These are phyloP conservation scores for Asterochloris erici DNA, from an alignment of 139 green algal species.

Conservation along the genomic window DNA sequence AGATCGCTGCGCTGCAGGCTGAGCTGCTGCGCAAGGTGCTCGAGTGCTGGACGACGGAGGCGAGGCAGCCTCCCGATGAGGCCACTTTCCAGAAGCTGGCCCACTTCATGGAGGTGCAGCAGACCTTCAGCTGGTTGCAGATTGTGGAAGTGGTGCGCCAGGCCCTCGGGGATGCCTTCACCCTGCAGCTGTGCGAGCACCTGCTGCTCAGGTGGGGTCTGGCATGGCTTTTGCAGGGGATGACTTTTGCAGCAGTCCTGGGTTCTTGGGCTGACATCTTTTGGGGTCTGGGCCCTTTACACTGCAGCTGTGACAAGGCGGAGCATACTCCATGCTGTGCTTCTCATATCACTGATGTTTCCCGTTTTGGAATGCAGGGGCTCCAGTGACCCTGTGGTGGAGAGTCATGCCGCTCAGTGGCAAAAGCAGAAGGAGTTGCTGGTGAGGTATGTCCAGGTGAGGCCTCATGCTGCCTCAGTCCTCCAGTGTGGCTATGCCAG, in stretches of 20 bases:
- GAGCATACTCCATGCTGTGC: not conserved
- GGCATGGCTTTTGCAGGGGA: not conserved
- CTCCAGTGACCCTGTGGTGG: too few relatives aligned
- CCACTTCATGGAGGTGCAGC: slow-evolving; percentile 32
- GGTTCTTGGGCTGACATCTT: too few relatives aligned
- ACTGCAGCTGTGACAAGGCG: not conserved
- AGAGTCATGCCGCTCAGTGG: not conserved
- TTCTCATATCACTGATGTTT: too few relatives aligned
- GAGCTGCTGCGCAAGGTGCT: slow-evolving; percentile 48
- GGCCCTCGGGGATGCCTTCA: slow-evolving; percentile 23
- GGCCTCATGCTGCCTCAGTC: not conserved
- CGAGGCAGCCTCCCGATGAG: slow-evolving; percentile 1
- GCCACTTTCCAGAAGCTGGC: slow-evolving; percentile 37
- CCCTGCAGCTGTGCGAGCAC: slow-evolving; percentile 34
- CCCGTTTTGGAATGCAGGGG: not conserved
- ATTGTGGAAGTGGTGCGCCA: slow-evolving; percentile 39
- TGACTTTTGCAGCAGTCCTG: too few relatives aligned
- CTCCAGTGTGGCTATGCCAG: too few relatives aligned
- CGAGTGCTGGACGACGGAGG: slow-evolving; percentile 28
- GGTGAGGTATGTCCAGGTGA: slow-evolving; percentile 29
- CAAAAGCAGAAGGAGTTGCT: slow-evolving; percentile 24
- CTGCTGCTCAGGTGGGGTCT: slow-evolving; percentile 23
- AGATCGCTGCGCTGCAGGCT: slow-evolving; percentile 28
- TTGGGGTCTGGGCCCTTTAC: too few relatives aligned
- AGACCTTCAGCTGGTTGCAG: slow-evolving; percentile 21